Conservation (phyloP, 192 early-diverging fungal species). For the Backusella westeae region DNA sequence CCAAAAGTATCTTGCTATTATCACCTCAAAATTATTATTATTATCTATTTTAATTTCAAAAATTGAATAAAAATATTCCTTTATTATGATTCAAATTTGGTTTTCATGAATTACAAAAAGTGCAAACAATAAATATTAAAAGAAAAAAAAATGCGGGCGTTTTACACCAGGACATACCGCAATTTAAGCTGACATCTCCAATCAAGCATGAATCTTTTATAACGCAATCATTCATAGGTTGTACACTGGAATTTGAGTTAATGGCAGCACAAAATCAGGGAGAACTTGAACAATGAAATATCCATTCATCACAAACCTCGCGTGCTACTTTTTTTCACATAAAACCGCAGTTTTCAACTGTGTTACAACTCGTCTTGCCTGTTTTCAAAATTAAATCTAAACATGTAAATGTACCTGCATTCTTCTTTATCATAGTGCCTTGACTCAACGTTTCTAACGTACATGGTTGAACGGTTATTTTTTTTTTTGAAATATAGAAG, state of each 20-base stretch:
- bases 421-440: not conserved
- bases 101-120: not conserved
- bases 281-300: not conserved
- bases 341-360: not conserved
- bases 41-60: conserved; percentile 4
- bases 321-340: not conserved
- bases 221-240: not conserved
- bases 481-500: not conserved
- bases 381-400: not conserved
- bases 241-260: not conserved
- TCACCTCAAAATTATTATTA: conserved; percentile 6
- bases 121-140: not conserved
- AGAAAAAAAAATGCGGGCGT: not conserved
- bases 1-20: conserved; percentile 8
- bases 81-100: not conserved
- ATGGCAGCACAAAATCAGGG: not conserved
- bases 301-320: not conserved
- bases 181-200: not conserved
- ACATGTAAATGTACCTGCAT: not conserved
- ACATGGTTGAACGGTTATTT: not conserved
- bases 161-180: not conserved
- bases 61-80: conserved; percentile 5
- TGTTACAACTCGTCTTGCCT: not conserved
- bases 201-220: not conserved
- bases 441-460: not conserved